These are phyloP conservation scores for Cyberlindnera amylophila DNA, from an alignment of 805 yeast genomes.

Conservation along the genomic window DNA sequence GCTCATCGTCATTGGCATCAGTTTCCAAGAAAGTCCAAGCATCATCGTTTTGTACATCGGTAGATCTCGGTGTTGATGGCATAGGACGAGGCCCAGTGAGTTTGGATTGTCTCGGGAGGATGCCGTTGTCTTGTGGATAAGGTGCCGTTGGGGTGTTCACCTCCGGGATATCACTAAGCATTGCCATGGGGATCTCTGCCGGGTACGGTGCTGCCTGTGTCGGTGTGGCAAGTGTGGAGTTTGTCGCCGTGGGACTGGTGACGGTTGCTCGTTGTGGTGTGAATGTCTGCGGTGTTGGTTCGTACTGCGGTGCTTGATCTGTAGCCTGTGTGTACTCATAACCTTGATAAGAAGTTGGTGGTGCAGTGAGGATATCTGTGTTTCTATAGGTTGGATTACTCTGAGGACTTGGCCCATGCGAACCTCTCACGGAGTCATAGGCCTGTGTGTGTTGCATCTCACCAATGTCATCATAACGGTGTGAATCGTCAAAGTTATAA, in stretches of 20 bases:
- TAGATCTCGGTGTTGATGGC: constrained; percentile 19
- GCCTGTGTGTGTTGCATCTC: constrained; percentile 18
- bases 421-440: constrained; percentile 22
- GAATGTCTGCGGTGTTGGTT: constrained; percentile 3
- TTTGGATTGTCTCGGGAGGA: constrained; percentile 10
- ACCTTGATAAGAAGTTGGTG: constrained; percentile 20
- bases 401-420: constrained; percentile 10
- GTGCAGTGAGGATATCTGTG: constrained; percentile 19
- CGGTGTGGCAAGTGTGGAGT: background rate
- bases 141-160: constrained; percentile 13
- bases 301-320: background rate
- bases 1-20: constrained; percentile 3
- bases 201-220: constrained; percentile 22
- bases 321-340: constrained; percentile 13
- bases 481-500: constrained; percentile 14
- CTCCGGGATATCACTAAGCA: constrained; percentile 7
- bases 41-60: constrained; percentile 3
- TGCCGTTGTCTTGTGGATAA: constrained; percentile 17
- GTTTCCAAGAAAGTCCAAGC: constrained; percentile 2
- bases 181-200: constrained; percentile 10
- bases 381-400: constrained; percentile 7
- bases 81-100: constrained; percentile 29
- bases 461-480: constrained; percentile 18
- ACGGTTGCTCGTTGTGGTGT: background rate
- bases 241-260: too few relatives aligned